phyloP scores from a whole-genome alignment of 1,284 basidiomycete genomes.

The Cutaneotrichosporon sp. region DNA sequence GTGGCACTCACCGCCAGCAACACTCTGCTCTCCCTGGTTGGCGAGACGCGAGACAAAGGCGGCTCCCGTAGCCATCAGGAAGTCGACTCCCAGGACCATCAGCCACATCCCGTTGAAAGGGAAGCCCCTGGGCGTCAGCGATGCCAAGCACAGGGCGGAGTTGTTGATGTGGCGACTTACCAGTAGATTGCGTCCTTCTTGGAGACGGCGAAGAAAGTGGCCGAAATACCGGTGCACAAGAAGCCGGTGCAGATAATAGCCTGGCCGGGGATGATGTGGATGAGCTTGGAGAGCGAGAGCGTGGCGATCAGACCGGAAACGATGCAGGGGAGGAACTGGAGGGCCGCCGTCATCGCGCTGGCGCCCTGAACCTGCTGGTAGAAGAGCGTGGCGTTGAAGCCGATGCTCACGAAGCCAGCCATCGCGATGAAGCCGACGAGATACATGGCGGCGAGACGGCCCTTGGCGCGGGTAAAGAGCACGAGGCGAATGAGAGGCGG shows the following conservation, averaged over 20 bases:
- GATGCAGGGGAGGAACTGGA: constrained; percentile 73
- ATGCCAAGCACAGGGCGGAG: not conserved
- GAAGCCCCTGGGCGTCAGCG: not conserved
- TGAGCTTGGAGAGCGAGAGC: constrained; percentile 37
- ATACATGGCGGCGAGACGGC: constrained; percentile 64
- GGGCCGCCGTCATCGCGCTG: constrained; percentile 61
- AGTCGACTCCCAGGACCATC: constrained; percentile 71
- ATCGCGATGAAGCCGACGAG: constrained; percentile 66
- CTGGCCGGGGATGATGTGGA: constrained; percentile 15
- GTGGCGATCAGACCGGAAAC: constrained; percentile 67
- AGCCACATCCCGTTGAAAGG: constrained; percentile 51
- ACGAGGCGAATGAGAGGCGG: constrained; percentile 67
- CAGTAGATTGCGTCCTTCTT: constrained; percentile 39
- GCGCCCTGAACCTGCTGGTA: constrained; percentile 25
- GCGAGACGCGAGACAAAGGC: constrained; percentile 70
- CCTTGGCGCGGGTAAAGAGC: constrained; percentile 63
- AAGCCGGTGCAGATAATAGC: constrained; percentile 61
- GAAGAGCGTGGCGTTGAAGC: constrained; percentile 19
- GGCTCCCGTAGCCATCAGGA: constrained; percentile 66
- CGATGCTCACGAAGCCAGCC: constrained; percentile 57
- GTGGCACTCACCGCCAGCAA: constrained; percentile 61
- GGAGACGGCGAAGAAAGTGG: constrained; percentile 72
- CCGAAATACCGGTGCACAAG: constrained; percentile 60
- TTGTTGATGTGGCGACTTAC: not conserved
- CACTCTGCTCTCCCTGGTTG: constrained; percentile 67